Base-by-base conservation (phyloP, 2,329 filamentous ascomycete genomes). In the Pseudocercospora pini-densiflorae region DNA sequence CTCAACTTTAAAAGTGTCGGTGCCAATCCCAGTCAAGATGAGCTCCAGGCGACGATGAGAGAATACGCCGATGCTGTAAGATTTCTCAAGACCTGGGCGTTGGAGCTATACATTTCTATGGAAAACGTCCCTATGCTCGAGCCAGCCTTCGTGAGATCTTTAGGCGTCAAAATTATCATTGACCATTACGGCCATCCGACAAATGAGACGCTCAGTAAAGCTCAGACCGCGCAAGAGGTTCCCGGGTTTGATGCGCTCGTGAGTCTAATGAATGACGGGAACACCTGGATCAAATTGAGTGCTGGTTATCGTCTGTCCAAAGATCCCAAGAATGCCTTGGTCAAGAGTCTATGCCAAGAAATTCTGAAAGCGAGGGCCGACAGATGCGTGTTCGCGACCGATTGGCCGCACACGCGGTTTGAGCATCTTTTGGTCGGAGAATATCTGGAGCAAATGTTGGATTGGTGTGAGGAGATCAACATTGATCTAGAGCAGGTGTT, bases 391-490 rank as follows among this genome's bases (percentile, higher is more conserved):
- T 89, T 87, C 74, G 87, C 86, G 1, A 87, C 86, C 0, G 87
- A 89, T 71, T 89, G 87, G 88, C 88, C 88, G 21, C 87, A 89
- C 74, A 90, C 88, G 2, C 80, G 87, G 12, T 89, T 86, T 66
- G 84, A 88, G 23, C 83, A 83, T 1, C 70, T 88, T 1, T 83
- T 89, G 71, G 85, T 88, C 23, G 79, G 75, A 55, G 84, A 83
- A 0, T 89, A 86, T 73, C 81, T 87, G 29, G 81, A 87, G 65
- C 80, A 77, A 61, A 85, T 86, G 58, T 73, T 89, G 62, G 78
- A 83, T 14, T 85, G 86, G 81, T 87, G 85, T 69, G 81, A 78
- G 1, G 77, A 79, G 0, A 27, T 55, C 3, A 51, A 27, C 3
- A 79, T 84, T 61, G 76, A 79, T 5, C 69, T 76, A 7, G 73